A percentile compares a stretch with the other conserved stretches of the same genome.
These are phyloP conservation scores for Fusarium oxysporum DNA, from an alignment of 2,329 filamentous ascomycete genomes.

Conservation along the genomic window DNA sequence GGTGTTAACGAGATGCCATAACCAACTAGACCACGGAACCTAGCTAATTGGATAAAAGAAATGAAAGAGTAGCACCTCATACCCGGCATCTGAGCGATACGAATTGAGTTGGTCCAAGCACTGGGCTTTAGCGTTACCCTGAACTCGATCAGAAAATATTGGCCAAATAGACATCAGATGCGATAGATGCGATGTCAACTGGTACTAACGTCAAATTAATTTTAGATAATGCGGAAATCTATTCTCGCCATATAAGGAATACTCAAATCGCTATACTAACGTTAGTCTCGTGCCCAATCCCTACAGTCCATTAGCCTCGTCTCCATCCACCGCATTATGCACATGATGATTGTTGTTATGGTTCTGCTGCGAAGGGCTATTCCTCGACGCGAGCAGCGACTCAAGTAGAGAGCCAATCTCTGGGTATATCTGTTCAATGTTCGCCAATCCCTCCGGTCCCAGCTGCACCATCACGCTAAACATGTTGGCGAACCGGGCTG, in stretches of 20 bases:
- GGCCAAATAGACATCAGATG: too few species aligned
- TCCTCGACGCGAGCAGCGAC: constrained; percentile 39
- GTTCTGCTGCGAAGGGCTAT: constrained; percentile 19
- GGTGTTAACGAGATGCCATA: constrained; percentile 50
- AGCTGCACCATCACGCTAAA: constrained; percentile 45
- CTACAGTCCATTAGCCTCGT: constrained; percentile 35
- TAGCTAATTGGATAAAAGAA: neutral
- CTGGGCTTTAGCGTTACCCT: neutral
- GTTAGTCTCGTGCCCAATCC: neutral
- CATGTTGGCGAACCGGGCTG: constrained; percentile 42
- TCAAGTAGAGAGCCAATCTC: constrained; percentile 46
- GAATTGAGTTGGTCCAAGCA: neutral
- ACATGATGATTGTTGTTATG: constrained; percentile 25
- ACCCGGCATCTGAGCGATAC: accelerated
- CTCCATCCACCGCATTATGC: constrained; percentile 27
- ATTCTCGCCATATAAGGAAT: constrained; percentile 13
- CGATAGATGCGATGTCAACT: neutral
- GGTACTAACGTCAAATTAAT: neutral
- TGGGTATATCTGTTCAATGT: constrained; percentile 47
- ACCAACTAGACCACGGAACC: constrained; percentile 50
- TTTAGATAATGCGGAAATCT: constrained; percentile 5
- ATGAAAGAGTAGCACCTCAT: accelerated
- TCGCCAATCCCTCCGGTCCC: constrained; percentile 42
- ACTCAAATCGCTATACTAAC: constrained; percentile 22
- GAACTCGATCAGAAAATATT: neutral